These are phyloP conservation scores for Scedosporium aurantiacum DNA, from an alignment of 2,329 filamentous ascomycete genomes.

Conservation along the genomic window DNA sequence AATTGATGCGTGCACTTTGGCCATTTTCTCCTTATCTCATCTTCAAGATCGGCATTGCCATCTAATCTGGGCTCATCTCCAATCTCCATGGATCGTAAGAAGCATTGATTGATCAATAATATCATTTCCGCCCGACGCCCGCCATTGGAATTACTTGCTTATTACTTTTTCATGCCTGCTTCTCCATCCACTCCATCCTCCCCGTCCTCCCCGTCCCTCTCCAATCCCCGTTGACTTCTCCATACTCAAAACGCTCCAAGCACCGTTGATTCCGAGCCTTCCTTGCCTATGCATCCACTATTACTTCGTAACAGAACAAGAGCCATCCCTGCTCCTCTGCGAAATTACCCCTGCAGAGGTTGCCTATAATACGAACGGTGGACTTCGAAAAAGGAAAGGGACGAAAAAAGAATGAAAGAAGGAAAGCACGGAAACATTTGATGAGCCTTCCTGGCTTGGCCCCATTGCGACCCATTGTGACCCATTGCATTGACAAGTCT, in stretches of 20 bases:
- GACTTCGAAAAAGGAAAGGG: not conserved
- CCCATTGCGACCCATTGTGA: not conserved
- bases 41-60: not conserved
- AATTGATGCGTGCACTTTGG: not conserved
- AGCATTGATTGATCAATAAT: not conserved
- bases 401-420: not conserved
- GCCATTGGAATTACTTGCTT: not conserved
- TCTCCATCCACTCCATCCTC: not conserved
- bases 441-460: not conserved
- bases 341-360: not conserved
- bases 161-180: not conserved
- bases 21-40: not conserved
- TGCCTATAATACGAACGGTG: not conserved
- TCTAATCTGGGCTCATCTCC: not conserved
- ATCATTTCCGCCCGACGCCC: not conserved
- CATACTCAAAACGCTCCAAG: no score
- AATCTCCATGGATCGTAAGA: not conserved
- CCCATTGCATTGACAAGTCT: not conserved
- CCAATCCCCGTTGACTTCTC: not conserved
- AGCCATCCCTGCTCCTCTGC: not conserved
- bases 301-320: no score
- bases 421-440: no score
- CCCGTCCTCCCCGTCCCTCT: not conserved
- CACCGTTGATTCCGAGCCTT: not conserved
- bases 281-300: not conserved